Evolutionary conservation across 2,329 filamentous ascomycete genomes (phyloP).

Genomic region (Ambrosiella cleistominuta): DNA sequence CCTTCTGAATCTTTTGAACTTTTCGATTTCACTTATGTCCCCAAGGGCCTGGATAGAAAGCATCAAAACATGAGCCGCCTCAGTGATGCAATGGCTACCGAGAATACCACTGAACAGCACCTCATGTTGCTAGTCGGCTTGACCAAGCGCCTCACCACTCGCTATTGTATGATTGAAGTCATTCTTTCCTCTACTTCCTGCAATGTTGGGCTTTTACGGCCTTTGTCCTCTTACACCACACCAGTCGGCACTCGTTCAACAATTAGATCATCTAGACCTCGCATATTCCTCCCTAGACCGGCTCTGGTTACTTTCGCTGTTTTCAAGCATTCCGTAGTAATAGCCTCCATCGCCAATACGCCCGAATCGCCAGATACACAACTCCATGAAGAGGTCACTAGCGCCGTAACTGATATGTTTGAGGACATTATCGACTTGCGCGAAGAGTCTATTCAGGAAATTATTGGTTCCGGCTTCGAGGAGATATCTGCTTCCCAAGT

Average conservation of each 20-base stretch:
- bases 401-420: conserved; percentile 47
- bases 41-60: conserved; percentile 32
- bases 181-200: conserved; percentile 36
- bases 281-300: conserved; percentile 60
- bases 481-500: conserved; percentile 24
- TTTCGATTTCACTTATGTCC: conserved; percentile 60
- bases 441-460: conserved; percentile 42
- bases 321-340: conserved; percentile 59
- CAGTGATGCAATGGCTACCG: conserved; percentile 30
- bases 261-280: conserved; percentile 31
- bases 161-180: conserved; percentile 62
- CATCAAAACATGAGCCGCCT: conserved; percentile 33
- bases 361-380: conserved; percentile 61
- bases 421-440: conserved; percentile 78
- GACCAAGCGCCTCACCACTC: conserved; percentile 32
- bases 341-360: conserved; percentile 53
- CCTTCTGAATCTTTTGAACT: conserved; percentile 48
- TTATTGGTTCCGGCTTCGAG: conserved; percentile 46
- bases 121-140: conserved; percentile 45
- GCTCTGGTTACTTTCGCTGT: conserved; percentile 66
- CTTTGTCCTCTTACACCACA: conserved; percentile 46
- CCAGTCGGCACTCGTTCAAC: conserved; percentile 27
- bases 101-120: conserved; percentile 36
- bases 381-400: conserved; percentile 44
- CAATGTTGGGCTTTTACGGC: conserved; percentile 48